Base-by-base conservation (phyloP, 805 yeast species). In the Isabelozyma gotoi region DNA sequence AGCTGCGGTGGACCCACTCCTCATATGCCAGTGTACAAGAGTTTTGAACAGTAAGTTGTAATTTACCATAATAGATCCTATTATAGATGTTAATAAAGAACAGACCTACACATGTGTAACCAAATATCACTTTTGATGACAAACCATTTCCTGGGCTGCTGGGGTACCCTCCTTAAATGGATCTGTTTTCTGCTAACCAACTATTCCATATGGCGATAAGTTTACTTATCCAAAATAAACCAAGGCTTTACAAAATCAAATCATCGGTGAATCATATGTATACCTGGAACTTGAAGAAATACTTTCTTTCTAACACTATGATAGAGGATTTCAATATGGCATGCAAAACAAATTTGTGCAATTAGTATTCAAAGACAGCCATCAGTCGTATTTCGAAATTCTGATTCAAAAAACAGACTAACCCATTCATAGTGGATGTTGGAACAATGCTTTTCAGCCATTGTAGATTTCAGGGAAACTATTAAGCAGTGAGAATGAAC, bases 61-160 rank as follows among this genome's bases (percentile, higher is more conserved):
- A n/a, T n/a, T n/a, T n/a, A n/a, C n/a, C n/a, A n/a, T n/a, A n/a
- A n/a, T n/a, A n/a, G n/a, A n/a, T n/a, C n/a, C n/a, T n/a, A n/a
- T n/a, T n/a, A n/a, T n/a, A n/a, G n/a, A n/a, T n/a, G n/a, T n/a
- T n/a, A n/a, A n/a, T n/a, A n/a, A n/a, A n/a, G 14, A 56, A 62
- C 20, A 58, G 75, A 41, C 67, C 76, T 0, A 52, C 52, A 5
- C 56, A 55, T 11, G 62, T 72, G 66, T 56, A 61, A 35, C 61
- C 72, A 2, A 47, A 67, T 15, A 41, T 60, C 14, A 63, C 65
- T 20, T 60, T 52, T 37, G 63, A 62, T 37, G 52, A 51, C 3
- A 51, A 56, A 12, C 71, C 74, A 12, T 71, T 71, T 46, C 73
- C 74, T 4, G 64, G n/a, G n/a, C n/a, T n/a, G n/a, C n/a, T n/a